A percentile compares a stretch with the other conserved stretches of the same genome.
phyloP scores from a whole-genome alignment of 1,284 basidiomycete species.

The Waitea zeae region DNA sequence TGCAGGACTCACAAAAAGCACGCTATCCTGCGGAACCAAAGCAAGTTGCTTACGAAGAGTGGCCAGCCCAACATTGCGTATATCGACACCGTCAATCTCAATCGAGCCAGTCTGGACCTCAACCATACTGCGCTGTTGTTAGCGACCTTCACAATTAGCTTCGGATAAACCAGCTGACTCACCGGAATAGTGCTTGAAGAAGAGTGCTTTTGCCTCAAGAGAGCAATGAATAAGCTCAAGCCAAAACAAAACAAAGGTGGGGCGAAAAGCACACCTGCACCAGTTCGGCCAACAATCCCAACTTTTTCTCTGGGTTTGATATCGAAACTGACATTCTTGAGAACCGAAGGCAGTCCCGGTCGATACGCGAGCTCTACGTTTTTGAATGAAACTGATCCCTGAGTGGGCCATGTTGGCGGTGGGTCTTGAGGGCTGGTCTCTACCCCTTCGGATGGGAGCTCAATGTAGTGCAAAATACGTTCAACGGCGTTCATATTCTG shows the following conservation, averaged over 20 bases:
- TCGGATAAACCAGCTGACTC: constrained; percentile 1
- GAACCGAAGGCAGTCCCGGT: constrained; percentile 51
- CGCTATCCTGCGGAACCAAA: constrained; percentile 56
- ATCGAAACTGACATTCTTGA: constrained; percentile 47
- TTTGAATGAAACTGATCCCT: constrained; percentile 41
- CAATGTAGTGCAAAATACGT: constrained; percentile 39
- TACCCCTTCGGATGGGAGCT: constrained; percentile 29
- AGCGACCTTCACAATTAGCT: too few relatives aligned
- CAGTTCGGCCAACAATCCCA: constrained; percentile 62
- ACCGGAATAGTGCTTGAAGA: constrained; percentile 16
- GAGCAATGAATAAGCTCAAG: neutral
- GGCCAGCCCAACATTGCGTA: constrained; percentile 34
- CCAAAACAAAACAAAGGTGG: constrained; percentile 1
- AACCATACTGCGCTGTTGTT: constrained; percentile 35
- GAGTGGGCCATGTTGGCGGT: constrained; percentile 46
- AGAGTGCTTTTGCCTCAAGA: constrained; percentile 13
- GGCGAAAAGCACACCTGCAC: constrained; percentile 39
- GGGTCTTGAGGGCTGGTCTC: constrained; percentile 25
- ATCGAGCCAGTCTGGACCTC: constrained; percentile 47
- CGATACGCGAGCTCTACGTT: constrained; percentile 54
- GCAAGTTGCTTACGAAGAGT: constrained; percentile 43
- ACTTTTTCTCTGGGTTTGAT: constrained; percentile 61
- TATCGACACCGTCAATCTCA: constrained; percentile 54
- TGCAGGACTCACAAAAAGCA: constrained; percentile 25
- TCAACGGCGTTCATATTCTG: constrained; percentile 65